These are phyloP conservation scores for Rhodomyrtus tomentosa DNA, from an alignment of 345 rosid species.

Conservation along the genomic window DNA sequence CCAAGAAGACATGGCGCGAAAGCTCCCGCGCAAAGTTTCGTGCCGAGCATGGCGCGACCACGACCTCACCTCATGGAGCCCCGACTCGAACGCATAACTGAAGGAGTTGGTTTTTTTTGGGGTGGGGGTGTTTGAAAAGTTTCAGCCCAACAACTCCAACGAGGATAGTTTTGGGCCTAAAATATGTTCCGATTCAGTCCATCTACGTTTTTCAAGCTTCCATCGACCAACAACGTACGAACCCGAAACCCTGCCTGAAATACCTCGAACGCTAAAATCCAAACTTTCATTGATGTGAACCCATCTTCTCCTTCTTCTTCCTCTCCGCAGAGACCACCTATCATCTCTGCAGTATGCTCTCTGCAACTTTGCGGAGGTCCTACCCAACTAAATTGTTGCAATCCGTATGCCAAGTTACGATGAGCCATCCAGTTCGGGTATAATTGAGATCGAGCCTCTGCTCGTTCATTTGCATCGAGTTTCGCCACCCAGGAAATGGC, in stretches of 20 bases:
- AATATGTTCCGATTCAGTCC: not conserved
- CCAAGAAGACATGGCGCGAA: not conserved
- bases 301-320: not conserved
- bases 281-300: not conserved
- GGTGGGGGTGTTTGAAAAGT: not conserved
- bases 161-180: not conserved
- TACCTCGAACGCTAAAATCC: not conserved
- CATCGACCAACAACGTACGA: no score
- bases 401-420: not conserved
- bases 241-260: not conserved
- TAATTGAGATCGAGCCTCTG: not conserved
- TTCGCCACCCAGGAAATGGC: not conserved
- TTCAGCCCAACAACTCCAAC: not conserved
- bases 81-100: not conserved
- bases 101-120: not conserved
- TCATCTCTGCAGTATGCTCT: not conserved
- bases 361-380: not conserved
- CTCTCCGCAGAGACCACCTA: not conserved
- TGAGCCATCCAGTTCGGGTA: not conserved
- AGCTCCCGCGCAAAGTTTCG: not conserved
- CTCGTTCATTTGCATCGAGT: not conserved
- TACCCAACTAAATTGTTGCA: not conserved
- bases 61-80: not conserved
- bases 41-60: not conserved
- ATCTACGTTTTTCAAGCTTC: no score